phyloP scores from a whole-genome alignment of 2,329 filamentous ascomycete genomes.

The Pseudogymnoascus sp. region DNA sequence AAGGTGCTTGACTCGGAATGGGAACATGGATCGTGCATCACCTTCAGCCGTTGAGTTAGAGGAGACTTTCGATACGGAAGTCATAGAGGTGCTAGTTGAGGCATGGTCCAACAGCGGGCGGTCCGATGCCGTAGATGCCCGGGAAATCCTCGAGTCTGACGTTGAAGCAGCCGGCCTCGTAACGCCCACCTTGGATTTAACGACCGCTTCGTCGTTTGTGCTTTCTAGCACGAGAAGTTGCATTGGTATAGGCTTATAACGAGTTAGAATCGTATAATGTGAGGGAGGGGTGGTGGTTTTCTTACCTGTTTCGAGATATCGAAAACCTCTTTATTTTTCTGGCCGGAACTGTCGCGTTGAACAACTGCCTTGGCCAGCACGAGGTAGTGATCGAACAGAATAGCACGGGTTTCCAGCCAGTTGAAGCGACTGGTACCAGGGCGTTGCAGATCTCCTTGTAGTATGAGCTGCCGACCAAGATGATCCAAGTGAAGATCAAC shows the following conservation, averaged over 20 bases:
- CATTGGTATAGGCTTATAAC: conserved; percentile 78
- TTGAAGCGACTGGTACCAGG: conserved; percentile 82
- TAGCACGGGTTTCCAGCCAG: conserved; percentile 87
- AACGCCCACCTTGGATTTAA: conserved; percentile 56
- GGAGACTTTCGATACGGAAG: conserved; percentile 38
- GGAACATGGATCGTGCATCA: conserved; percentile 54
- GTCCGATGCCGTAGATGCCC: conserved; percentile 27
- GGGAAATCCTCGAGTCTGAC: conserved; percentile 43
- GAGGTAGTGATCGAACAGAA: conserved; percentile 94
- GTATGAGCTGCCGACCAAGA: conserved; percentile 82
- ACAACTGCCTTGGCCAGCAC: conserved; percentile 77
- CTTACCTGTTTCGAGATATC: conserved; percentile 84
- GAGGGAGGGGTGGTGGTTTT: background rate
- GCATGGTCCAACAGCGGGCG: conserved; percentile 56
- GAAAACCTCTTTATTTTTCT: conserved; percentile 71
- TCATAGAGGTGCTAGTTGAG: conserved; percentile 57
- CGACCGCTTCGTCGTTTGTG: conserved; percentile 81
- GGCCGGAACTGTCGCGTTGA: conserved; percentile 57
- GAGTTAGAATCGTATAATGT: conserved; percentile 1
- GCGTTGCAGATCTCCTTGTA: conserved; percentile 80
- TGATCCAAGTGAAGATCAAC: conserved; percentile 87
- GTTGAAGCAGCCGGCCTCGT: conserved; percentile 53
- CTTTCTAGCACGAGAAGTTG: conserved; percentile 88
- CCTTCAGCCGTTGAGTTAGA: conserved; percentile 40
- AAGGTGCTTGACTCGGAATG: conserved; percentile 92